Conservation (phyloP, 176 grass and related monocot species). For the Carex myosuroides region DNA sequence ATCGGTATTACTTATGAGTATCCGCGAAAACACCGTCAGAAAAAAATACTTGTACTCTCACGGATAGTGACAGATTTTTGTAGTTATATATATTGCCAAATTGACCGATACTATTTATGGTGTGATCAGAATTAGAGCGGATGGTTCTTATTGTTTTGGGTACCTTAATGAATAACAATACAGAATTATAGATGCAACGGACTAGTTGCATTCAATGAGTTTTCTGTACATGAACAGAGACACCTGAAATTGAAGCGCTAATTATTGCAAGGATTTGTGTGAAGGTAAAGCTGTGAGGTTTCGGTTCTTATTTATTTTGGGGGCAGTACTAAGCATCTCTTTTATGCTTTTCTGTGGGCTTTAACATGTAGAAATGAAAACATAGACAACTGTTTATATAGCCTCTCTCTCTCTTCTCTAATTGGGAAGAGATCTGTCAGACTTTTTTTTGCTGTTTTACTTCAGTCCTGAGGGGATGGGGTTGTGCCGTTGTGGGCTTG, state of each 20-base stretch:
- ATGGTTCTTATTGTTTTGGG: not conserved
- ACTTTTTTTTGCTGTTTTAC: not conserved
- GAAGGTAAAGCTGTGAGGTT: not conserved
- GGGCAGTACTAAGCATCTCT: not conserved
- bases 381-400: not conserved
- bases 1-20: too few relatives aligned
- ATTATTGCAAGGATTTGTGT: conserved; percentile 7
- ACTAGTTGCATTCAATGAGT: not conserved
- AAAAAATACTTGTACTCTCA: too few relatives aligned
- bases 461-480: not conserved
- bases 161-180: not conserved
- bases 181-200: not conserved
- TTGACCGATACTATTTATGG: not conserved
- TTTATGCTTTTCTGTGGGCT: not conserved
- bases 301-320: not conserved
- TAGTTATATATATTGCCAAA: not conserved
- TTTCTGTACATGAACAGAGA: conserved; percentile 1
- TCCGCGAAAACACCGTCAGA: too few relatives aligned
- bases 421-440: not conserved
- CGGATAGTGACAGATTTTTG: too few relatives aligned
- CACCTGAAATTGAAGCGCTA: not conserved
- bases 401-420: not conserved
- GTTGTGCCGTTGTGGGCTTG: too few relatives aligned
- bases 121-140: not conserved
- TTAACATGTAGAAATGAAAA: not conserved